These are phyloP conservation scores for Iris pallida DNA, from an alignment of 116 monocot genomes.

Conservation along the genomic window DNA sequence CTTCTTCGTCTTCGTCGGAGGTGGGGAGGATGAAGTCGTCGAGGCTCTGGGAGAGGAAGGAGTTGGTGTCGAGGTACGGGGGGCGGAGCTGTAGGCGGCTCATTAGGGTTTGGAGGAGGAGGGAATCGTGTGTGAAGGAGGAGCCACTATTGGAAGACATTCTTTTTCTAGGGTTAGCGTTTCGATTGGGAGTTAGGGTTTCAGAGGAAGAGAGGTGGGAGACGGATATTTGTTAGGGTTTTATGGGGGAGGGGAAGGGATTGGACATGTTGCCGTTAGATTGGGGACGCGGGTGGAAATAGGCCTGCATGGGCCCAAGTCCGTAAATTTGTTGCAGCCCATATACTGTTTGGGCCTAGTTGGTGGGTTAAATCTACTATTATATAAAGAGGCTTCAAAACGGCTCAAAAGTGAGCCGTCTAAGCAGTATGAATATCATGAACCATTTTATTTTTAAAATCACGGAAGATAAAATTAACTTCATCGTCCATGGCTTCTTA, in stretches of 20 bases:
- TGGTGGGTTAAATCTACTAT: no score
- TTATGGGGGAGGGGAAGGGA: not conserved
- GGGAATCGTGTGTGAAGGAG: slow-evolving; percentile 45
- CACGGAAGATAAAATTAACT: no score
- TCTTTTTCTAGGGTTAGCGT: not conserved
- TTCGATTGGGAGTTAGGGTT: not conserved
- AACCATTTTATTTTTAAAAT: no score
- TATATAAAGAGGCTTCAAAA: no score
- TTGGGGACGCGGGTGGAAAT: no score
- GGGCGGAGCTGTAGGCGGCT: slow-evolving; percentile 69
- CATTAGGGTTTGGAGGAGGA: slow-evolving; percentile 70
- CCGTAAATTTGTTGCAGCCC: no score
- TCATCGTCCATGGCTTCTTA: no score
- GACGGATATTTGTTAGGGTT: not conserved
- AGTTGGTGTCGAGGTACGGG: slow-evolving; percentile 67
- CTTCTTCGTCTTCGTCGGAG: slow-evolving; percentile 26
- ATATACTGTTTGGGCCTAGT: no score
- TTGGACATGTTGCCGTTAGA: not conserved
- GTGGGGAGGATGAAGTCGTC: slow-evolving; percentile 57
- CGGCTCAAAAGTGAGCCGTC: no score
- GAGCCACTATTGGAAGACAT: slow-evolving; percentile 11
- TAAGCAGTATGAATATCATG: no score
- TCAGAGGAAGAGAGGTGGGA: not conserved
- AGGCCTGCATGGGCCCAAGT: no score
- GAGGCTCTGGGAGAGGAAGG: slow-evolving; percentile 51